phyloP scores from a whole-genome alignment of 2,329 filamentous ascomycete genomes.

The Chlorencoelia australis region DNA sequence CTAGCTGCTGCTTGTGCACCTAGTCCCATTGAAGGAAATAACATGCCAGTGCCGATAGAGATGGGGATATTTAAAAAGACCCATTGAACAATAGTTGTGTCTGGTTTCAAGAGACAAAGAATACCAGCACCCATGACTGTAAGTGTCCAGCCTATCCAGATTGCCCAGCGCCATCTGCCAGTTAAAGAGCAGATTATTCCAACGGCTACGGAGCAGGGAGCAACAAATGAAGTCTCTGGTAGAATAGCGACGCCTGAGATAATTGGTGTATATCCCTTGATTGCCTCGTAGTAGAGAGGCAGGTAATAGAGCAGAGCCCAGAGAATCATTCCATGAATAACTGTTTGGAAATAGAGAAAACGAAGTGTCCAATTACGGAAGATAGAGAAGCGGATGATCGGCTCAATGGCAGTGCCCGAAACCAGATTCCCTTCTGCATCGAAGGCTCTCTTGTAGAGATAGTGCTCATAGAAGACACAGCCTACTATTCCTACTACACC shows the following conservation, averaged over 20 bases:
- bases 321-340: slow-evolving; percentile 47
- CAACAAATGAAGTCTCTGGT: slow-evolving; percentile 52
- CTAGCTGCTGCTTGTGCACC: slow-evolving; percentile 52
- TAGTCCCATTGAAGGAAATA: slow-evolving; percentile 54
- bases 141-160: slow-evolving; percentile 50
- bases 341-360: slow-evolving; percentile 40
- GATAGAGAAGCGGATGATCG: slow-evolving; percentile 33
- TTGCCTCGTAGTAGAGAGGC: slow-evolving; percentile 40
- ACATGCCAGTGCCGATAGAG: slow-evolving; percentile 51
- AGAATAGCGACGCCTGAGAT: slow-evolving; percentile 46
- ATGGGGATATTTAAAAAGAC: slow-evolving; percentile 50
- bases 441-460: slow-evolving; percentile 17
- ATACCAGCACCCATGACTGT: slow-evolving; percentile 48
- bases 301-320: slow-evolving; percentile 47
- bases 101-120: slow-evolving; percentile 37
- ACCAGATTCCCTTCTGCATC: slow-evolving; percentile 16
- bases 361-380: slow-evolving; percentile 38
- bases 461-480: slow-evolving; percentile 44
- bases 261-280: slow-evolving; percentile 43
- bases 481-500: slow-evolving; percentile 40
- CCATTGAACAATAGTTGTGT: slow-evolving; percentile 44
- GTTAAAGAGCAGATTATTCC: slow-evolving; percentile 44
- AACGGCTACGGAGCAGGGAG: slow-evolving; percentile 48
- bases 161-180: slow-evolving; percentile 45
- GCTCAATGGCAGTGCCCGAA: slow-evolving; percentile 18